Evolutionary conservation across 495 filamentous ascomycete species (phyloP), one percentile per base, ranked within the genome.

Genomic region (Niebla homalea): DNA sequence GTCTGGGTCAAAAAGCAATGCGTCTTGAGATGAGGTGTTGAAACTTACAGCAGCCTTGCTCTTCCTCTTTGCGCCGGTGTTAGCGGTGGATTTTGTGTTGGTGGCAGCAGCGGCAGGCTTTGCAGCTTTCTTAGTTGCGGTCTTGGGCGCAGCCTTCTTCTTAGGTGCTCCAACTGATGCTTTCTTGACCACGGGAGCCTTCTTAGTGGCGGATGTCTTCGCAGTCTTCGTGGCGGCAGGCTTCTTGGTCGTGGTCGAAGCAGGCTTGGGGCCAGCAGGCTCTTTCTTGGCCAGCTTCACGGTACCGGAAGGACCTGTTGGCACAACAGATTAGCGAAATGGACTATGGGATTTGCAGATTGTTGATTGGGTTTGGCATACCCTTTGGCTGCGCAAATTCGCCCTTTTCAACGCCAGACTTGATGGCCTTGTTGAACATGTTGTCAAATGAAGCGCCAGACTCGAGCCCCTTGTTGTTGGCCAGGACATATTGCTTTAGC

Each of bases 271-370:
- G 22, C 70, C 64, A 23, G 70, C 73, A 37, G 77, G 65, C 66
- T 81, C 76, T 75, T 94, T 93, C 80, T 93, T 94, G 25, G 83
- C 85, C 40, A 99, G 84, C 81, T 99, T 99, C 70, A 94, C 87
- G 55, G 87, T 85, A 38, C 92, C 92, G 42, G 92, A 97, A 48
- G 86, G 74, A 57, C 89, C 89, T 93, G 48, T 50, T 26, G 37
- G n/a, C n/a, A n/a, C n/a, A n/a, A n/a, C n/a, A n/a, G 1, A 21
- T 51, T 19, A 8, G 15, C 36, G 14, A 26, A 21, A 6, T 11
- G 41, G 10, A 35, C 11, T 14, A 29, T 11, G 11, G 1, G 0
- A 36, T 22, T 23, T n/a, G 2, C 32, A 36, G 18, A 46, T 2
- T 16, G 26, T 16, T 15, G 41, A 23, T 7, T n/a, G 18, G 22